Conservation (phyloP, 2,329 filamentous ascomycete genomes). For the Cadophora luteo-olivacea region DNA sequence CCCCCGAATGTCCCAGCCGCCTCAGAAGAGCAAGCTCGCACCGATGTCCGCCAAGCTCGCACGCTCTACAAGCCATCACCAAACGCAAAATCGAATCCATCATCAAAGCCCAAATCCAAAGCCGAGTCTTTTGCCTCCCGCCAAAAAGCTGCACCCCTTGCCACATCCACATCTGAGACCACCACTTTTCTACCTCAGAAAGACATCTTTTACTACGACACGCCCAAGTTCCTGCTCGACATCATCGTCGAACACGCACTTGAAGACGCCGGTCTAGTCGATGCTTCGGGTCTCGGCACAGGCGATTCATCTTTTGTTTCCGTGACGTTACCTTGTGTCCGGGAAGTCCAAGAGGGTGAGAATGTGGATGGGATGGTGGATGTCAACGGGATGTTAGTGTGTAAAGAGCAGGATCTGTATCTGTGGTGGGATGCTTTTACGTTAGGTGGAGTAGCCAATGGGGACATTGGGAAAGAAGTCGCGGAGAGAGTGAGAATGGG, state of each 20-base stretch:
- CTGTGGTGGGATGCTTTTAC: slow-evolving; percentile 60
- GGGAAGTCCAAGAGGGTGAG: slow-evolving; percentile 32
- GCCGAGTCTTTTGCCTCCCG: neutral
- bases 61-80: neutral
- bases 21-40: neutral
- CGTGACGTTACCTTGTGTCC: slow-evolving; percentile 38
- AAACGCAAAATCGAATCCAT: neutral
- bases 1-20: neutral
- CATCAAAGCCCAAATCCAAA: neutral
- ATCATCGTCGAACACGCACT: slow-evolving; percentile 57
- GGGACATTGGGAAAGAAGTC: slow-evolving; percentile 44
- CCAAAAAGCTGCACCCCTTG: neutral
- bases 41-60: slow-evolving; percentile 7
- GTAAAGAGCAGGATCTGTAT: slow-evolving; percentile 50
- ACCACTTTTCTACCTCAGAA: slow-evolving; percentile 25
- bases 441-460: slow-evolving; percentile 48
- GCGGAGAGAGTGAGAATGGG: slow-evolving; percentile 36
- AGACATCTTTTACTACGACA: slow-evolving; percentile 51
- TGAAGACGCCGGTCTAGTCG: slow-evolving; percentile 49
- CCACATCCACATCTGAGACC: neutral
- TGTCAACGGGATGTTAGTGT: slow-evolving; percentile 43
- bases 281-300: slow-evolving; percentile 53
- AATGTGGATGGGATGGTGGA: slow-evolving; percentile 25
- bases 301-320: slow-evolving; percentile 34
- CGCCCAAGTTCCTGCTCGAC: slow-evolving; percentile 50